Evolutionary conservation across 345 rosid species (phyloP).

Genomic region (Noccaea bulbosa): DNA sequence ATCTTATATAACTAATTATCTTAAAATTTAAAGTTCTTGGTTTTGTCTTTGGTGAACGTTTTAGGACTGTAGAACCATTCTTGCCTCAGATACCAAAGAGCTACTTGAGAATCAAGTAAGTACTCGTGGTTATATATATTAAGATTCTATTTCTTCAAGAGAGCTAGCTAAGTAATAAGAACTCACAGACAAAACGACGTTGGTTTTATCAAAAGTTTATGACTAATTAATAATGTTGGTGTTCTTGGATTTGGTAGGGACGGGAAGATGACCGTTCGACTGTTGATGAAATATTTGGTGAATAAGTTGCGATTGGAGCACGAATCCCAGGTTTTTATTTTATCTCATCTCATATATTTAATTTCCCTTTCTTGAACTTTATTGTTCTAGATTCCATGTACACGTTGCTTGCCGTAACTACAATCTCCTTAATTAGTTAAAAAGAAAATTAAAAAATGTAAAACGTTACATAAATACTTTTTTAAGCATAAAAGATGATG

Average conservation of each 20-base stretch:
- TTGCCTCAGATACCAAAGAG: constrained; percentile 95
- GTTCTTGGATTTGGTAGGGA: constrained; percentile 65
- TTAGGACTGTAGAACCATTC: constrained; percentile 69
- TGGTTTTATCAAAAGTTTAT: constrained; percentile 24
- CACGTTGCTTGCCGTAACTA: constrained; percentile 49
- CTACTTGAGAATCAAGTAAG: constrained; percentile 98
- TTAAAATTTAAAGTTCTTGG: background rate
- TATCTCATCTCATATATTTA: constrained; percentile 10
- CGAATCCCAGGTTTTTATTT: constrained; percentile 87
- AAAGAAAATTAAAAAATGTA: background rate
- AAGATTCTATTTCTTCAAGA: background rate
- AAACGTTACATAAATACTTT: constrained; percentile 29
- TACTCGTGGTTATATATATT: background rate
- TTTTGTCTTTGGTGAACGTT: constrained; percentile 24
- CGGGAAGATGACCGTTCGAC: constrained; percentile 90
- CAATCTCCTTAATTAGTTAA: constrained; percentile 37
- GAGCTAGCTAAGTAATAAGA: constrained; percentile 21
- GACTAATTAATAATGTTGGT: constrained; percentile 29
- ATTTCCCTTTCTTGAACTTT: constrained; percentile 26
- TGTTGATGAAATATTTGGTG: constrained; percentile 92
- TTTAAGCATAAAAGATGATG: constrained; percentile 38
- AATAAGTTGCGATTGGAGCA: constrained; percentile 88
- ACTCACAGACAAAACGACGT: constrained; percentile 21
- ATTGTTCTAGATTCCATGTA: constrained; percentile 40
- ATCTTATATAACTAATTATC: background rate